phyloP scores from a whole-genome alignment of 2,329 filamentous ascomycete species.

The Colletotrichum sp. region DNA sequence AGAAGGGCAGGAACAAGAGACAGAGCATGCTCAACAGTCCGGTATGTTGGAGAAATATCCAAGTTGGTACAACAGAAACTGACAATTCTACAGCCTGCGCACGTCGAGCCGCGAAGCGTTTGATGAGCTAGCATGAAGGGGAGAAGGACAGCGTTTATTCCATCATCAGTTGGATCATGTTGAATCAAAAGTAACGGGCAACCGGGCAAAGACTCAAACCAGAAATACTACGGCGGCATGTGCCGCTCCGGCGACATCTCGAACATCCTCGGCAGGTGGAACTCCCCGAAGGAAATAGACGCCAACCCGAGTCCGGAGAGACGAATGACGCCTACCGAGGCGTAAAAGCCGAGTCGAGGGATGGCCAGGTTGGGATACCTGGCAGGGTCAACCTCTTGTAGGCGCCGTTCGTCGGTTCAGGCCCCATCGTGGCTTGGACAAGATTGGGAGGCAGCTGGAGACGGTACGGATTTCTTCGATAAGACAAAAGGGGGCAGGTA shows the following conservation, averaged over 20 bases:
- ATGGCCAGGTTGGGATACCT: conserved; percentile 23
- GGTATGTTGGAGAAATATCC: conserved; percentile 60
- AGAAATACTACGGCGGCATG: not conserved
- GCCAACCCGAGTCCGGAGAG: conserved; percentile 8
- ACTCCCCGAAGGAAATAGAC: conserved; percentile 22
- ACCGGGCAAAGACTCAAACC: conserved; percentile 9
- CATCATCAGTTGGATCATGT: conserved; percentile 4
- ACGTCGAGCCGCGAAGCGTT: conserved; percentile 62
- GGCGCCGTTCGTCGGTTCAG: conserved; percentile 7
- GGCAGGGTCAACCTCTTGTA: conserved; percentile 18
- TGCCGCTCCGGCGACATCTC: conserved; percentile 7
- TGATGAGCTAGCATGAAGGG: conserved; percentile 27
- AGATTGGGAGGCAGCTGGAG: conserved; percentile 9
- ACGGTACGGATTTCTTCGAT: conserved; percentile 2
- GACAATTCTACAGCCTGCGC: conserved; percentile 49
- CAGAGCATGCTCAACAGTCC: conserved; percentile 97
- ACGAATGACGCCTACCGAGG: conserved; percentile 13
- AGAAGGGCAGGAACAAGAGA: conserved; percentile 93
- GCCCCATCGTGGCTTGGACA: conserved; percentile 1
- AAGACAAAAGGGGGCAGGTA: not conserved
- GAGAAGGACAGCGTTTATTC: conserved; percentile 10
- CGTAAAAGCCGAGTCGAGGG: conserved; percentile 21
- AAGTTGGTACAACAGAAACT: not conserved
- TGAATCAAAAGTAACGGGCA: conserved; percentile 16
- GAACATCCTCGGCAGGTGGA: conserved; percentile 25